Conservation (phyloP, 768 basidiomycete species). For the Dictyophora rubrovolvata region DNA sequence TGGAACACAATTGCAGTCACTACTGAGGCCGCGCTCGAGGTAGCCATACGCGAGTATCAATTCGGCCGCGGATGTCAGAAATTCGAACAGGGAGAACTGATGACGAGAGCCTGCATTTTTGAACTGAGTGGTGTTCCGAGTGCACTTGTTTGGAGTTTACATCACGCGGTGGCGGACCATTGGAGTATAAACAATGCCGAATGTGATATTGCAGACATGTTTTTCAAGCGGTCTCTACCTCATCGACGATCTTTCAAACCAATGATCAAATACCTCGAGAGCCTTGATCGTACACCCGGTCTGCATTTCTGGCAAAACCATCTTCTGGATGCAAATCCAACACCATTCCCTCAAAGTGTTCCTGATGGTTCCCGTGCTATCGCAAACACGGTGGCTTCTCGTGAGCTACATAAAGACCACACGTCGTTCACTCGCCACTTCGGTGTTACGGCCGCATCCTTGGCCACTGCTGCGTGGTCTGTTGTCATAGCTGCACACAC, state of each 20-base stretch:
- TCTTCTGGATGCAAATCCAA: background rate
- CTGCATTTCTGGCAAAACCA: too few species aligned
- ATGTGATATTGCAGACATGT: background rate
- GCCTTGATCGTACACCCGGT: too few species aligned
- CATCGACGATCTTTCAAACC: background rate
- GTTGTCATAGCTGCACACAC: background rate
- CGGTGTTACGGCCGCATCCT: too few species aligned
- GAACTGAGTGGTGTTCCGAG: background rate
- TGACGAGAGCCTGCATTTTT: background rate
- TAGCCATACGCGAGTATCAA: background rate
- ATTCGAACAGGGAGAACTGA: background rate
- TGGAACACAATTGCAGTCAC: background rate
- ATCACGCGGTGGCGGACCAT: background rate
- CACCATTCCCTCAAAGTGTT: background rate
- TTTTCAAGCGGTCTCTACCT: background rate
- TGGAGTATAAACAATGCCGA: background rate
- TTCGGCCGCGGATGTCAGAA: background rate
- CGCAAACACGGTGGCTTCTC: background rate
- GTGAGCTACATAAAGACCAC: background rate
- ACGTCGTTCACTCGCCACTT: background rate
- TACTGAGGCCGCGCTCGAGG: background rate
- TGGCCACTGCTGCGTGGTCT: too few species aligned
- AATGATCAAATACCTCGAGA: background rate
- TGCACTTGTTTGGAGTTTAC: background rate
- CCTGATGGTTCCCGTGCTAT: background rate